These are phyloP conservation scores for Andalucia godoyi DNA, from an alignment of 78 protist genomes.

Conservation along the genomic window DNA sequence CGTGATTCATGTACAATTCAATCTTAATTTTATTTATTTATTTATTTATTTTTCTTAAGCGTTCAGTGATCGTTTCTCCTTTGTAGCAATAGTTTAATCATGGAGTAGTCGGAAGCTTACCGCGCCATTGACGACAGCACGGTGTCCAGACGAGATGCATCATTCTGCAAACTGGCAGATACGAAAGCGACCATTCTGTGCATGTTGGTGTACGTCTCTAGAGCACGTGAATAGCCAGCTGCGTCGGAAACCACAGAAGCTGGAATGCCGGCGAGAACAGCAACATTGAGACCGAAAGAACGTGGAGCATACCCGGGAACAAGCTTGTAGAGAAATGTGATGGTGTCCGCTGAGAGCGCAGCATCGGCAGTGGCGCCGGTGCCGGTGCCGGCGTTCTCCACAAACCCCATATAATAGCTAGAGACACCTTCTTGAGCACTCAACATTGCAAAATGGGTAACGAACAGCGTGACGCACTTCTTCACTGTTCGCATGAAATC, in stretches of 20 bases:
- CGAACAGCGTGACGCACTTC: constrained; percentile 53
- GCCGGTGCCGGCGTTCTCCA: constrained; percentile 27
- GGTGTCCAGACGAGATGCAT: no score
- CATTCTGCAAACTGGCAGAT: no score
- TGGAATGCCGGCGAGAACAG: background rate
- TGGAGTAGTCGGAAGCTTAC: no score
- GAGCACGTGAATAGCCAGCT: background rate
- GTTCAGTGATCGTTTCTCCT: no score
- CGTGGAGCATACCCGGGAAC: background rate
- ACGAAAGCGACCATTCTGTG: no score
- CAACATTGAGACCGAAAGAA: constrained; percentile 8
- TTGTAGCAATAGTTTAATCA: no score
- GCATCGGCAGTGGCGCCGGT: background rate
- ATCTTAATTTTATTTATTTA: no score
- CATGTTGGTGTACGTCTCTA: no score
- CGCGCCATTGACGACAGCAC: no score
- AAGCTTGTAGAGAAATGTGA: background rate
- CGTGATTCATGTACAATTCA: no score
- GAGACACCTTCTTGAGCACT: constrained; percentile 22
- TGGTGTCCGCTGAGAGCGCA: background rate
- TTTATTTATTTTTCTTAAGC: no score
- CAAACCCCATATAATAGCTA: constrained; percentile 60
- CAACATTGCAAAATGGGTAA: constrained; percentile 74
- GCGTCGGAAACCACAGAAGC: background rate
- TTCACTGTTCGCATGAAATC: constrained; percentile 26